Conservation (phyloP, 768 basidiomycete species). For the Gloeophyllum trabeum region DNA sequence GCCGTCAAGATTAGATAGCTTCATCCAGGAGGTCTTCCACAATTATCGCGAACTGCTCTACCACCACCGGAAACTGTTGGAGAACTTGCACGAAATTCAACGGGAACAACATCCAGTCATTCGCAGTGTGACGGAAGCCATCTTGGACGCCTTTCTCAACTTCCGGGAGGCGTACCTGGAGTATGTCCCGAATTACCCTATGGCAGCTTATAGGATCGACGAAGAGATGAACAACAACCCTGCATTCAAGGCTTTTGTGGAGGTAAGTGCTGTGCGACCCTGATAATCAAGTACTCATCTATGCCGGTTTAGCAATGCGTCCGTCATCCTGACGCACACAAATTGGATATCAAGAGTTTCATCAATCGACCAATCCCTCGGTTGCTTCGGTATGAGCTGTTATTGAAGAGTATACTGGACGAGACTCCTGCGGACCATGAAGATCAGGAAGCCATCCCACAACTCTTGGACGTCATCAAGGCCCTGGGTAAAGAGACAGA, state of each 20-base stretch:
- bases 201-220: conserved; percentile 79
- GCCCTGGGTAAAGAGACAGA: conserved; percentile 80
- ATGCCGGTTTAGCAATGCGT: conserved; percentile 26
- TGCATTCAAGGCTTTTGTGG: conserved; percentile 73
- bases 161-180: conserved; percentile 91
- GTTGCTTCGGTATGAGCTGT: conserved; percentile 76
- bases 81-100: conserved; percentile 78
- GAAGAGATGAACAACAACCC: conserved; percentile 79
- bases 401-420: conserved; percentile 73
- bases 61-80: conserved; percentile 68
- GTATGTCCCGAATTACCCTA: conserved; percentile 89
- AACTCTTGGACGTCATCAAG: conserved; percentile 81
- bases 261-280: conserved; percentile 33
- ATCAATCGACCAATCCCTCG: conserved; percentile 89
- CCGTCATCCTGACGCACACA: conserved; percentile 67
- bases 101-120: conserved; percentile 79
- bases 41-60: conserved; percentile 70
- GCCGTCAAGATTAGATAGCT: conserved; percentile 55
- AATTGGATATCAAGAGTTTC: conserved; percentile 88
- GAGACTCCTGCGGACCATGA: conserved; percentile 65
- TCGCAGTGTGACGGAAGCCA: conserved; percentile 67
- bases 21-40: conserved; percentile 83
- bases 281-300: not conserved
- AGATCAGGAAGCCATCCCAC: conserved; percentile 74
- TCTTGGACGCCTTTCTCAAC: conserved; percentile 84